phyloP scores from a whole-genome alignment of 305 asterid genomes.

The Solanum hybrid region DNA sequence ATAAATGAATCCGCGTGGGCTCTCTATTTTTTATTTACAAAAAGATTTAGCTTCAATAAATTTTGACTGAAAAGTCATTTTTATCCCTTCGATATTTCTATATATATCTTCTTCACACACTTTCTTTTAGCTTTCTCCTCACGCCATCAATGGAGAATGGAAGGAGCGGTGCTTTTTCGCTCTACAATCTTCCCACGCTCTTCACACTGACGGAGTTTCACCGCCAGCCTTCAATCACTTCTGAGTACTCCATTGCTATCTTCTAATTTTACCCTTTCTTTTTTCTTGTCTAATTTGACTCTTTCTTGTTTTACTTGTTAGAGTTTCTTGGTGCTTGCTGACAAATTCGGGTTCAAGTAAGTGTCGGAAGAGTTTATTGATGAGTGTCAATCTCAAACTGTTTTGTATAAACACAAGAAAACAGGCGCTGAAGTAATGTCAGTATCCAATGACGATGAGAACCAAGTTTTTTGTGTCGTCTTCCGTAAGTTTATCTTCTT shows the following conservation, averaged over 20 bases:
- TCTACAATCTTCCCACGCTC: too few relatives aligned
- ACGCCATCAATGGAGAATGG: conserved; percentile 49
- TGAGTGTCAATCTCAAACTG: conserved; percentile 39
- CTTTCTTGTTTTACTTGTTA: not conserved
- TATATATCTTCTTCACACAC: not conserved
- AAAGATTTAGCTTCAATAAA: not conserved
- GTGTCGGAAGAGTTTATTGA: conserved; percentile 79
- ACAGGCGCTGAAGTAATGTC: conserved; percentile 92
- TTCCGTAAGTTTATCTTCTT: conserved; percentile 47
- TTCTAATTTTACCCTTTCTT: not conserved
- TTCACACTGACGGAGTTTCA: too few relatives aligned
- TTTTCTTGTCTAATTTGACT: not conserved
- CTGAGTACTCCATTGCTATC: not conserved
- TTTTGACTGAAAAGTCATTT: not conserved
- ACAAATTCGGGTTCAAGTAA: conserved; percentile 55
- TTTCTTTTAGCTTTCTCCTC: not conserved
- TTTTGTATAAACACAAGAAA: too few relatives aligned
- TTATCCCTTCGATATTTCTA: not conserved
- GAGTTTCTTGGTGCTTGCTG: conserved; percentile 59
- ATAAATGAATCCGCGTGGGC: too few relatives aligned
- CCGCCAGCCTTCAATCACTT: too few relatives aligned
- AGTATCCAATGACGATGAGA: conserved; percentile 92
- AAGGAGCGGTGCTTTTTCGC: conserved; percentile 26
- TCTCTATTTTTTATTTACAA: too few relatives aligned
- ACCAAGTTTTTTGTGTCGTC: conserved; percentile 80